phyloP scores from a whole-genome alignment of 2,329 filamentous ascomycete genomes.

The Ophiocordyceps camponoti-rufipedis region DNA sequence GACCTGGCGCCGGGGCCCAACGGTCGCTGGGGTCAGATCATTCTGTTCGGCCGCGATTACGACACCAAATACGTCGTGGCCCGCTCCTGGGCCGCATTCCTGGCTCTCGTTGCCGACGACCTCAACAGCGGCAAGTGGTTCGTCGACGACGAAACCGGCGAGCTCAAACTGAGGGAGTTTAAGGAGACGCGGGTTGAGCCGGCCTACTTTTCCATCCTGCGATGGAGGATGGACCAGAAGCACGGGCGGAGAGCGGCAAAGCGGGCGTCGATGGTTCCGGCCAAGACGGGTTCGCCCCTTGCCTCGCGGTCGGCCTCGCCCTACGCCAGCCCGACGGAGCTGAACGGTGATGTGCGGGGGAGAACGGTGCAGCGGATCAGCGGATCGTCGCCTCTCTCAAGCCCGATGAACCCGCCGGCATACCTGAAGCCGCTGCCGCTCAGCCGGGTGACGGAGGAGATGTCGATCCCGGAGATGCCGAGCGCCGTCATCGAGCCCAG shows the following conservation, averaged over 20 bases:
- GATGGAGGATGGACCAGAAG: constrained; percentile 93
- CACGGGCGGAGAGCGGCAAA: constrained; percentile 49
- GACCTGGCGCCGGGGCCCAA: constrained; percentile 80
- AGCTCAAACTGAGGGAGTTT: constrained; percentile 86
- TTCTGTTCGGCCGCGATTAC: constrained; percentile 92
- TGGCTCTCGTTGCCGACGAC: constrained; percentile 80
- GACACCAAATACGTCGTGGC: constrained; percentile 97
- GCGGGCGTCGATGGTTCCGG: constrained; percentile 31
- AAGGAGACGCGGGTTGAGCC: constrained; percentile 79
- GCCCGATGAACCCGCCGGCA: constrained; percentile 41
- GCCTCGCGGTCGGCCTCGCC: constrained; percentile 34
- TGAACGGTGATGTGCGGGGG: constrained; percentile 43
- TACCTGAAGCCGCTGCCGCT: constrained; percentile 54
- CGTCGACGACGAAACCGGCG: constrained; percentile 80
- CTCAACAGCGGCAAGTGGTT: constrained; percentile 76
- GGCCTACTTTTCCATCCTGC: constrained; percentile 80
- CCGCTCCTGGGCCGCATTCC: constrained; percentile 74
- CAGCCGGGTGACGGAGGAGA: constrained; percentile 57
- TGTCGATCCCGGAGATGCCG: constrained; percentile 20
- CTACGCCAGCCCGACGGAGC: constrained; percentile 47
- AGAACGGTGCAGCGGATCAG: constrained; percentile 39
- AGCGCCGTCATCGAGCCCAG: constrained; percentile 20
- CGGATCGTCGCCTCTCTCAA: constrained; percentile 44
- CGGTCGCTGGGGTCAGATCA: constrained; percentile 90
- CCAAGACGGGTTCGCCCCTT: constrained; percentile 24